Base-by-base conservation (phyloP, 148 eudicot genomes). In the Cornus kousa region DNA sequence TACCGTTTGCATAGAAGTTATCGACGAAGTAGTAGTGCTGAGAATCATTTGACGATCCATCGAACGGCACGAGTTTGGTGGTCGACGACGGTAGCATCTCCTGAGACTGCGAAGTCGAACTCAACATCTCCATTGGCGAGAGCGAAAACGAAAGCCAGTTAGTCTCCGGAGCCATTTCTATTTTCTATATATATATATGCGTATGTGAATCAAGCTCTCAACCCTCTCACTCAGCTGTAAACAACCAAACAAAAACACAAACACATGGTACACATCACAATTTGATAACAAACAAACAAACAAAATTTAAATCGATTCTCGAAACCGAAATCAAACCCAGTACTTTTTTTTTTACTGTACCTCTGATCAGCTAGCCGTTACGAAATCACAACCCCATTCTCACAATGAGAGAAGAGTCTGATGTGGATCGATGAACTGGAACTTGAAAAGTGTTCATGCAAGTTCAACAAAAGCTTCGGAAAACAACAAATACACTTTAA, bases 1-100 rank as follows among this genome's bases (percentile, higher is more conserved):
- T 80, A 91, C 91, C 91, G 40, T 78, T 83, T 11, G 87, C 68
- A 78, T 87, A 93, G 83, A 85, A 91, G 72, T 89, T 77, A 81
- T 87, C 88, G 72, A 81, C 85, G 80, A 80, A 88, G 72, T 85
- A 88, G 75, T 74, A 81, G 4, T 85, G 85, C 31, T 81, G 88
- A 53, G 86, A 75, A 53, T 82, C 78, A 77, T 74, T 35, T 35
- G 81, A 23, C 20, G 86, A 13, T 28, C 40, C 72, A 14, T 43
- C 78, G 78, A 75, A 65, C 8, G 78, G 78, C 23, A 43, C 24
- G 37, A 75, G 78, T 68, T 75, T 75, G 59, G 65, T 75, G 59
- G 65, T 75, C 70, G 70, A 4, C 23, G 78, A 79, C 64, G 83
- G 76, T 33, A 73, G 70, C 40, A 67, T 74, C 17, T 43, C 9